Conservation (phyloP, 805 yeast species). For the Ogataea methanolica region DNA sequence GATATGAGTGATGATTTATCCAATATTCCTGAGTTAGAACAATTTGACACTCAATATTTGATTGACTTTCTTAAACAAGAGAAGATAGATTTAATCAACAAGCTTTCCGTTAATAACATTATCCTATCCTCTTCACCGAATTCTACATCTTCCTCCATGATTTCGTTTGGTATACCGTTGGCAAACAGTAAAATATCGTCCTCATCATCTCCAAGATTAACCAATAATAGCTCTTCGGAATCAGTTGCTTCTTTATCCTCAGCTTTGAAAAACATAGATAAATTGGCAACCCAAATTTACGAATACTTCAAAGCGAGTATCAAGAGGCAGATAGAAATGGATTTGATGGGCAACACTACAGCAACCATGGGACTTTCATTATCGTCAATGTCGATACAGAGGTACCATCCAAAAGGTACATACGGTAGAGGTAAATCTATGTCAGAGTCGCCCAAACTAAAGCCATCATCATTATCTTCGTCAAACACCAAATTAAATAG, state of each 20-base stretch:
- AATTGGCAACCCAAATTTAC: slow-evolving; percentile 7
- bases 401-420: slow-evolving; percentile 10
- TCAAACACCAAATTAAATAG: not conserved
- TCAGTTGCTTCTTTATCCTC: not conserved
- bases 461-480: not conserved
- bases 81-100: slow-evolving; percentile 10
- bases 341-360: slow-evolving; percentile 5
- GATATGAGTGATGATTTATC: not conserved
- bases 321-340: slow-evolving; percentile 6
- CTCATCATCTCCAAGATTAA: not conserved
- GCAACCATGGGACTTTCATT: slow-evolving; percentile 8
- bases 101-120: slow-evolving; percentile 5
- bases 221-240: not conserved
- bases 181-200: not conserved
- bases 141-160: slow-evolving; percentile 4
- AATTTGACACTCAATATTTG: slow-evolving; percentile 4
- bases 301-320: slow-evolving; percentile 10
- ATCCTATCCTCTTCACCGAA: slow-evolving; percentile 6
- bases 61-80: slow-evolving; percentile 9
- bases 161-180: not conserved
- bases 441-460: not conserved
- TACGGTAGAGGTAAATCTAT: not conserved
- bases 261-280: slow-evolving; percentile 3
- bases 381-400: slow-evolving; percentile 8
- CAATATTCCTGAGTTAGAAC: slow-evolving; percentile 1